These are phyloP conservation scores for Dactylorhiza incarnata DNA, from an alignment of 106 monocot genomes.

Conservation along the genomic window DNA sequence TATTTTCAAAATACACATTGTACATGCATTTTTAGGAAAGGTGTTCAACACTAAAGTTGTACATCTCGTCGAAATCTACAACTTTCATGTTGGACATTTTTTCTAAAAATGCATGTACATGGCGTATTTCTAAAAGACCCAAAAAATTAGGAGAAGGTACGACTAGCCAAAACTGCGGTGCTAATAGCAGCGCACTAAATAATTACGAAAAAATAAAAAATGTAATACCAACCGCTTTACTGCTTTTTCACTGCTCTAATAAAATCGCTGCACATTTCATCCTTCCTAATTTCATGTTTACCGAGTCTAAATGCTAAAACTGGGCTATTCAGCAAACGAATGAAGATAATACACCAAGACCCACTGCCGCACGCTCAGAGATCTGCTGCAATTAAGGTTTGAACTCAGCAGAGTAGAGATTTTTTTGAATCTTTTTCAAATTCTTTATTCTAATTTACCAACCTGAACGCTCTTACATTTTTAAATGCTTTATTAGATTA, in stretches of 20 bases:
- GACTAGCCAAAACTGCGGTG: too few species aligned
- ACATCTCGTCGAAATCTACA: too few species aligned
- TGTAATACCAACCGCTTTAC: too few species aligned
- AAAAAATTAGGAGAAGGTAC: too few species aligned
- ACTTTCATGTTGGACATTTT: too few species aligned
- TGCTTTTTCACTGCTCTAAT: background rate
- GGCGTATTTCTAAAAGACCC: too few species aligned
- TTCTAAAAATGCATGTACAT: too few species aligned
- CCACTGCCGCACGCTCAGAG: conserved; percentile 81
- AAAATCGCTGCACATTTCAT: background rate
- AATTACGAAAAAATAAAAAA: too few species aligned
- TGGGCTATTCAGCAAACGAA: conserved; percentile 80
- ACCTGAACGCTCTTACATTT: background rate
- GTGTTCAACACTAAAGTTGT: too few species aligned
- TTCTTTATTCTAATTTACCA: background rate
- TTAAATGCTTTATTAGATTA: background rate
- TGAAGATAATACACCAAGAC: conserved; percentile 90
- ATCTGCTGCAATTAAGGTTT: conserved; percentile 86
- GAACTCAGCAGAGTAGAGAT: background rate
- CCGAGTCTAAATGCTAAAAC: conserved; percentile 99
- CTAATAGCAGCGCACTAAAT: too few species aligned
- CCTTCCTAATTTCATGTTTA: conserved; percentile 24
- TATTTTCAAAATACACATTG: too few species aligned
- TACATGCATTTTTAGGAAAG: too few species aligned
- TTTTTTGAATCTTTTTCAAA: background rate